Evolutionary conservation across 768 basidiomycete species (phyloP), one percentile per base, ranked within the genome.

Genomic region (Xanthoconium stramineum): DNA sequence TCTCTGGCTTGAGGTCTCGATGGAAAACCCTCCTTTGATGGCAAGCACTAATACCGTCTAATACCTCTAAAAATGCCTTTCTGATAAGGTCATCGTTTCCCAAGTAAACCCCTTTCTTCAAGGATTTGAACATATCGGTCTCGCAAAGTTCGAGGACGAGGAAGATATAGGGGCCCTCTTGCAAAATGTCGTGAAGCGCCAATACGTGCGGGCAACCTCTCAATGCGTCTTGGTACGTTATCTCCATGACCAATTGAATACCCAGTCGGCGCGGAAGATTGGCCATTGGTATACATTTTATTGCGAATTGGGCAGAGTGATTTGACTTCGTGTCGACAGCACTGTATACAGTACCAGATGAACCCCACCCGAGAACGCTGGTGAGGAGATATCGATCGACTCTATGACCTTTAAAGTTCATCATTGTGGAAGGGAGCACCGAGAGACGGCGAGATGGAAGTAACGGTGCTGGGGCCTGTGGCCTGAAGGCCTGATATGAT

Each of bases 71-170:
- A 19, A 53, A 46, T 12, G 44, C 33, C 24, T 45, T 30, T 17
- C 9, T 53, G 19, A 53, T 53, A n/a, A 46, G 44, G n/a, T 24
- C 6, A 28, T 53, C 52, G 36, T 53, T 46, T 17, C 36, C 32
- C 52, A 44, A 53, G n/a, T 46, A 53, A n/a, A 20, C 29, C 29
- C 19, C 12, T 8, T 36, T 3, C n/a, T 11, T n/a, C 10, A 52
- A 45, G 5, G 52, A 36, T 8, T 19, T 28, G 29, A 15, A 38
- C 33, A 45, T 12, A n/a, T 53, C 37, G 7, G n/a, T 38, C 15
- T 53, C 44, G 44, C 52, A 46, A 28, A 53, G 6, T 36, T 53
- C 52, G 29, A 53, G 24, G 28, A 53, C 44, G 13, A 53, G 52
- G 29, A 38, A 46, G n/a, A 53, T 5, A 11, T 46, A 30, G n/a